A percentile compares a stretch with the other conserved stretches of the same genome.
Conservation (phyloP, 2,329 filamentous ascomycete genomes). For the Beauveria pseudobassiana region DNA sequence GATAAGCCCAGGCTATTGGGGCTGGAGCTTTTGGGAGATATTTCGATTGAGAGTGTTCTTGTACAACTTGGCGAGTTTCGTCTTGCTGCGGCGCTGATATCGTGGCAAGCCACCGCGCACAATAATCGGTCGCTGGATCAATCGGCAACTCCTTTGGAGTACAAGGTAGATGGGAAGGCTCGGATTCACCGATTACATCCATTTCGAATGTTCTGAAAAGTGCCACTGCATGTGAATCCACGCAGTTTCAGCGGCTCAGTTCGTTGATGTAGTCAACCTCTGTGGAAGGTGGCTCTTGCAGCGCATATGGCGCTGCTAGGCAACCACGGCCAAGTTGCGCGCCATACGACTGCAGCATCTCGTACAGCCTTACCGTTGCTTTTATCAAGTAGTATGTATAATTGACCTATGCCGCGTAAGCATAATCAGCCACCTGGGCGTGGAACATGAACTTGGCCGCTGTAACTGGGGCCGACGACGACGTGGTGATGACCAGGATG, state of each 20-base stretch:
- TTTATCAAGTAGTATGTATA: too few relatives aligned
- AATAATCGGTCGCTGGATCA: neutral
- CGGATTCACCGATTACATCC: neutral
- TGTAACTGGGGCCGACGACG: neutral
- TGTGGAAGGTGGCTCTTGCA: conserved; percentile 1
- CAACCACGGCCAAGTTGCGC: neutral
- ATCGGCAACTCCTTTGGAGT: neutral
- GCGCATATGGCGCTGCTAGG: neutral
- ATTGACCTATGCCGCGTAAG: too few relatives aligned
- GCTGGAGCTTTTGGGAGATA: neutral
- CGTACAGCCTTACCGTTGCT: neutral
- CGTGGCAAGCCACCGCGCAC: conserved; percentile 2
- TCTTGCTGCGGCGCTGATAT: neutral
- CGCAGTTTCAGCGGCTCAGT: neutral
- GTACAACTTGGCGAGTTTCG: neutral
- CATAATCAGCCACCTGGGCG: neutral
- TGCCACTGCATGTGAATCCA: neutral
- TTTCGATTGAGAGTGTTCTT: neutral
- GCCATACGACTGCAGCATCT: neutral
- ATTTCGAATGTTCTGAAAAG: neutral
- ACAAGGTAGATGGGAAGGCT: neutral
- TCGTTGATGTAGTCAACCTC: neutral
- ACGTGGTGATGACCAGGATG: too few relatives aligned
- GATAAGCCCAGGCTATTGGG: neutral
- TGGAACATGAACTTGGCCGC: neutral